Evolutionary conservation across 441 rosid species (phyloP).

Genomic region (Brassica balearica): DNA sequence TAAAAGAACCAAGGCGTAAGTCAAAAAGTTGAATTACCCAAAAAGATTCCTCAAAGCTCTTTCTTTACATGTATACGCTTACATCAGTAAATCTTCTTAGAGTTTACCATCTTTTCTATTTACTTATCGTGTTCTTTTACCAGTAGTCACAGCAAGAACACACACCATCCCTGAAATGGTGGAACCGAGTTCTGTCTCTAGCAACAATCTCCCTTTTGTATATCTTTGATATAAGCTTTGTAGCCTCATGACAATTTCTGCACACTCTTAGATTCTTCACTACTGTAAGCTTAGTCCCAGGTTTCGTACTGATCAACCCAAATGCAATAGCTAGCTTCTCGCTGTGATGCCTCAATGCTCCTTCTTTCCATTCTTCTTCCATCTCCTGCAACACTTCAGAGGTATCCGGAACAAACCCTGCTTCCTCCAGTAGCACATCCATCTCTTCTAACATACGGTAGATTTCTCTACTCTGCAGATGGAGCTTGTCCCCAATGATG

Average conservation of each 20-base stretch:
- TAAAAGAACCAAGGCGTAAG: neutral
- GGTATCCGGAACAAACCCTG: slow-evolving; percentile 73
- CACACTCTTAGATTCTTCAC: slow-evolving; percentile 88
- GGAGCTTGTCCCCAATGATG: slow-evolving; percentile 67
- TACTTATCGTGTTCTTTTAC: slow-evolving; percentile 38
- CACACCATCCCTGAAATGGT: slow-evolving; percentile 72
- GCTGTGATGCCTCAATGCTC: slow-evolving; percentile 69
- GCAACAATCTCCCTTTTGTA: slow-evolving; percentile 78
- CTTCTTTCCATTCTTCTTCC: slow-evolving; percentile 78
- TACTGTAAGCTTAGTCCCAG: slow-evolving; percentile 75
- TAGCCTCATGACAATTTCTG: slow-evolving; percentile 75
- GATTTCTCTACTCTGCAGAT: slow-evolving; percentile 61
- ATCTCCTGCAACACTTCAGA: slow-evolving; percentile 75
- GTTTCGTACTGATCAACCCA: slow-evolving; percentile 77
- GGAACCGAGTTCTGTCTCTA: slow-evolving; percentile 76
- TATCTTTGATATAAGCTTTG: slow-evolving; percentile 74
- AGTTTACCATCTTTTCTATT: neutral
- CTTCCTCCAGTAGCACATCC: slow-evolving; percentile 56
- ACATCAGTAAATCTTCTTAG: slow-evolving; percentile 4
- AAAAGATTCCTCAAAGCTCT: neutral
- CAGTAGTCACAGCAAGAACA: slow-evolving; percentile 71
- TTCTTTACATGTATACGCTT: slow-evolving; percentile 15
- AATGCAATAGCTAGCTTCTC: slow-evolving; percentile 85
- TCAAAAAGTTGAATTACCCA: neutral
- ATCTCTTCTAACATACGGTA: slow-evolving; percentile 75